Percentiles rank a stretch among this genome's conserved stretches.
Evolutionary conservation across 495 filamentous ascomycete species (phyloP).

Genomic region (Penicillium roqueforti): DNA sequence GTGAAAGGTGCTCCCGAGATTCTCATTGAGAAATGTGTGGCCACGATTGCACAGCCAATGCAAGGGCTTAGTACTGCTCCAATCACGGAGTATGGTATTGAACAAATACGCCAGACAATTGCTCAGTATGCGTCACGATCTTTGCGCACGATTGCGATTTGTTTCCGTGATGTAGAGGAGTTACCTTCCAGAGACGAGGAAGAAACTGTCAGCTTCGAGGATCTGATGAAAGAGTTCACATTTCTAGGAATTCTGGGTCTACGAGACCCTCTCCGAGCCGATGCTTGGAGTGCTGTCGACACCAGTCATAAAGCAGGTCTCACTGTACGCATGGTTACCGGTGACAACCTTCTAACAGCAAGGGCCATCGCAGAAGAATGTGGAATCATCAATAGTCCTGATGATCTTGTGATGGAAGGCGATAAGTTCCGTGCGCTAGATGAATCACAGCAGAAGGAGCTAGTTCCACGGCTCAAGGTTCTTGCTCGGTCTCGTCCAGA

Average conservation of each 20-base stretch:
- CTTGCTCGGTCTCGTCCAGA: constrained; percentile 73
- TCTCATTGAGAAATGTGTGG: constrained; percentile 39
- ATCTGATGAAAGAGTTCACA: constrained; percentile 46
- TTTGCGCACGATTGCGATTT: constrained; percentile 46
- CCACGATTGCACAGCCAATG: background rate
- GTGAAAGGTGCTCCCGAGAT: constrained; percentile 61
- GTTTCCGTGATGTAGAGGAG: constrained; percentile 49
- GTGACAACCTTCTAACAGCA: constrained; percentile 71
- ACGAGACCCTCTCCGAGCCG: constrained; percentile 55
- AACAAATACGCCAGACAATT: background rate
- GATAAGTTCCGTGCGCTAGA: constrained; percentile 65
- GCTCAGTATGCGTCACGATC: constrained; percentile 1
- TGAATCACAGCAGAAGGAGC: constrained; percentile 55
- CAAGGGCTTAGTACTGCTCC: background rate
- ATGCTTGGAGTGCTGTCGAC: constrained; percentile 63
- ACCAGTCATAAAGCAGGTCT: constrained; percentile 68
- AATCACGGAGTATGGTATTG: background rate
- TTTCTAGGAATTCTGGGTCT: constrained; percentile 53
- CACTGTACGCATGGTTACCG: constrained; percentile 71
- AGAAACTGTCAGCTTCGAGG: constrained; percentile 45
- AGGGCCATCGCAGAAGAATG: constrained; percentile 70
- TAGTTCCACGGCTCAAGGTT: constrained; percentile 66
- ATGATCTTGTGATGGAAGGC: constrained; percentile 67
- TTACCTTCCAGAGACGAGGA: constrained; percentile 47
- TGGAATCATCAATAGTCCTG: constrained; percentile 60